Evolutionary conservation across 148 eudicot species (phyloP).

Genomic region (Rhododendron mucronatum): DNA sequence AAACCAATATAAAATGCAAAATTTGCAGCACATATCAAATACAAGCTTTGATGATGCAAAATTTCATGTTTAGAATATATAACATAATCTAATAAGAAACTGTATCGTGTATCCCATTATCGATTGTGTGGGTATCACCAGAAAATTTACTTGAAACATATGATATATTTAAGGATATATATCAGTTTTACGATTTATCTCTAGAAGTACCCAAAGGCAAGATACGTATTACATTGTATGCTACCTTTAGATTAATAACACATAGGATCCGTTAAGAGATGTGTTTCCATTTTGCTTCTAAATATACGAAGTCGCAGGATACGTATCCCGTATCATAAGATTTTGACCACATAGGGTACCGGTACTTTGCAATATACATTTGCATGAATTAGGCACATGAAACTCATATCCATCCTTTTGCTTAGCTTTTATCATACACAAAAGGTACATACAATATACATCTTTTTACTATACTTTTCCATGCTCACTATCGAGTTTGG

Average conservation of each 20-base stretch:
- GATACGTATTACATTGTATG: neutral
- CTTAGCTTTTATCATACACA: neutral
- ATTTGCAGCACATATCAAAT: neutral
- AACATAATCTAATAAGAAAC: neutral
- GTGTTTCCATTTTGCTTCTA: neutral
- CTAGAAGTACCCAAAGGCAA: neutral
- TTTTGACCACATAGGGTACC: neutral
- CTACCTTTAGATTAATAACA: neutral
- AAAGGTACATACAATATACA: neutral
- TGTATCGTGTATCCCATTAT: neutral
- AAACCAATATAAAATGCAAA: neutral
- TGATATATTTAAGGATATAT: neutral
- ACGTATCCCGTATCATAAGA: neutral
- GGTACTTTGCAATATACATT: neutral
- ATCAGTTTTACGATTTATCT: neutral
- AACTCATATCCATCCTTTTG: neutral
- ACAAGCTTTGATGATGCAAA: neutral
- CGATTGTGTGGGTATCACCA: neutral
- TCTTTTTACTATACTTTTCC: neutral
- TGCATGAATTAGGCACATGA: neutral
- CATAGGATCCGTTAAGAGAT: neutral
- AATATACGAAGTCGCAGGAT: neutral
- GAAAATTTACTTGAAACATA: neutral
- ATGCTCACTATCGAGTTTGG: neutral
- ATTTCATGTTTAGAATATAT: neutral